A percentile compares a stretch with the other conserved stretches of the same genome.
These are phyloP conservation scores for Verticillium zaregamsianum DNA, from an alignment of 2,329 filamentous ascomycete genomes.

Conservation along the genomic window DNA sequence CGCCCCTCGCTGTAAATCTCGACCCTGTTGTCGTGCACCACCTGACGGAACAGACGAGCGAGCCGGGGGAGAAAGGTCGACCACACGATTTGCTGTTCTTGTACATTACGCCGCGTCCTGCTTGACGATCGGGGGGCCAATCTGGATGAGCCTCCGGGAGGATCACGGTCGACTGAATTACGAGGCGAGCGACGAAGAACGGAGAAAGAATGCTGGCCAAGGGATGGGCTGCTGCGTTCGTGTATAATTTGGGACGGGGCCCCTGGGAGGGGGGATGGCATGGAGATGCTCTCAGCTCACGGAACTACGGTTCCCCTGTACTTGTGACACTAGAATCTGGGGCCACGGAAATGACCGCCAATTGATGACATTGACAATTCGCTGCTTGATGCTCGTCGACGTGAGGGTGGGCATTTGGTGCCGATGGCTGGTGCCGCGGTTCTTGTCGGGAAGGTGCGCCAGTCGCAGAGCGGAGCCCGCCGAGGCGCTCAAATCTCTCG, in stretches of 20 bases:
- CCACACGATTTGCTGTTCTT: not conserved
- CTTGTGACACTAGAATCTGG: not conserved
- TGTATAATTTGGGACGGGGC: not conserved
- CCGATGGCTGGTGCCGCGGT: not conserved
- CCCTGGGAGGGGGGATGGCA: not conserved
- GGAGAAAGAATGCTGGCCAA: not conserved
- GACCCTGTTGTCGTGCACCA: not conserved
- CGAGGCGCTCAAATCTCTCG: not conserved
- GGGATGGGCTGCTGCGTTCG: not conserved
- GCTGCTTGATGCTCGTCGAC: not conserved
- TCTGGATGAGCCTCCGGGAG: not conserved
- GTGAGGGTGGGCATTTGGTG: not conserved
- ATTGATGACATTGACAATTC: constrained; percentile 1
- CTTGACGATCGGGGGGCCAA: not conserved
- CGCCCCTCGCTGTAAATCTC: constrained; percentile 44
- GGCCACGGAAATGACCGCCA: not conserved
- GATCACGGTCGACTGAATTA: not conserved
- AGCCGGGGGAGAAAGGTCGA: not conserved
- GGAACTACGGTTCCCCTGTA: constrained; percentile 1
- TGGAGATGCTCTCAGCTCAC: not conserved
- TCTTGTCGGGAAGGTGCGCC: not conserved
- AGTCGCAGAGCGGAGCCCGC: not conserved
- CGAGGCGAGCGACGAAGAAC: not conserved
- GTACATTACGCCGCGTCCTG: not conserved
- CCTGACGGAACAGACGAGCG: not conserved